A percentile compares a stretch with the other conserved stretches of the same genome.
Evolutionary conservation across 2,329 filamentous ascomycete species (phyloP).

Genomic region (Trichoderma sp.): DNA sequence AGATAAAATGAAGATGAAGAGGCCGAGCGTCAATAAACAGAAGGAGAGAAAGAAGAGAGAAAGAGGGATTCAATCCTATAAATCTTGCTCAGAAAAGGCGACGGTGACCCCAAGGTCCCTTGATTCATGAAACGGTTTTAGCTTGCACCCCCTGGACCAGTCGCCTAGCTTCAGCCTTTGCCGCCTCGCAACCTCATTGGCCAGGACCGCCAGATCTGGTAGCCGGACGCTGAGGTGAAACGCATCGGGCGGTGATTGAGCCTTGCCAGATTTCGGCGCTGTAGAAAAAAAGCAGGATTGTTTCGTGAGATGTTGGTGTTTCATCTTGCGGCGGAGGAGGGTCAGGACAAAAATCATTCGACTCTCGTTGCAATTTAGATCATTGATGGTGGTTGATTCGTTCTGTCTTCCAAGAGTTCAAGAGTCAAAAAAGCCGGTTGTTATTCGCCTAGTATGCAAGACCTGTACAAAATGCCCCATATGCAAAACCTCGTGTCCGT

Average conservation of each 20-base stretch:
- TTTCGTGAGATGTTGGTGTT: background rate
- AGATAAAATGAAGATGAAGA: no score
- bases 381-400: background rate
- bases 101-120: background rate
- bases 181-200: constrained; percentile 7
- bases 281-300: background rate
- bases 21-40: background rate
- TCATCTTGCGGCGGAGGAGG: constrained; percentile 7
- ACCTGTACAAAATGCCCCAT: background rate
- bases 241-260: background rate
- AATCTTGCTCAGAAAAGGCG: background rate
- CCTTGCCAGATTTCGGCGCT: background rate
- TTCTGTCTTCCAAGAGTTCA: background rate
- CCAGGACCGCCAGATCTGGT: constrained; percentile 1
- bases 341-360: background rate
- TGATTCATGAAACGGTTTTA: constrained; percentile 17
- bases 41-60: background rate
- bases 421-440: background rate
- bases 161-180: constrained; percentile 4
- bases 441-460: background rate
- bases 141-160: constrained; percentile 1
- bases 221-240: constrained; percentile 14
- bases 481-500: background rate
- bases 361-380: background rate
- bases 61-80: background rate